Conservation (phyloP, 2,329 filamentous ascomycete genomes). For the Colletotrichum spinosum region DNA sequence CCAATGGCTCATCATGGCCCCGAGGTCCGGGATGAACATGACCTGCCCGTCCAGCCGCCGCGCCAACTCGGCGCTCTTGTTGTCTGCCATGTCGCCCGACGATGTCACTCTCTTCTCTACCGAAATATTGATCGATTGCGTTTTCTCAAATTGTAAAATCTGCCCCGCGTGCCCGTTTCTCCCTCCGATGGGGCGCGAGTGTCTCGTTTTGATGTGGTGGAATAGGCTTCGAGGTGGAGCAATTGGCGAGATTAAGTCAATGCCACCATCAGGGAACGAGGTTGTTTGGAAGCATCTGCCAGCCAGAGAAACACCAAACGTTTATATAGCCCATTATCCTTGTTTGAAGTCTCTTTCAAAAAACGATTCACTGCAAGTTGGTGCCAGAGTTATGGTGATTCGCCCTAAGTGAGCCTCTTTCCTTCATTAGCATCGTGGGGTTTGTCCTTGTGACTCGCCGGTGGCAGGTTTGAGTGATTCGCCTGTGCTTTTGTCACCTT, state of each 20-base stretch:
- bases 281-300: neutral
- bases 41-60: conserved; percentile 24
- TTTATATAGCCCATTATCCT: no score
- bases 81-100: conserved; percentile 7
- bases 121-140: neutral
- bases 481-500: no score
- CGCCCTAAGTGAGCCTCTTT: no score
- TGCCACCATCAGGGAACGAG: conserved; percentile 19
- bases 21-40: conserved; percentile 31
- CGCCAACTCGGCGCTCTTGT: conserved; percentile 28
- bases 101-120: neutral
- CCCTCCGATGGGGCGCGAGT: conserved; percentile 3
- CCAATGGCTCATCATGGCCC: conserved; percentile 28
- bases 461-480: no score
- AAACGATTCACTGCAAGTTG: neutral
- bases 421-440: no score
- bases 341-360: no score
- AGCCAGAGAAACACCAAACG: neutral
- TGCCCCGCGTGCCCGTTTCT: neutral
- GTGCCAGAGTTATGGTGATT: no score
- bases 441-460: no score
- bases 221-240: conserved; percentile 25
- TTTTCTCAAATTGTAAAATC: no score
- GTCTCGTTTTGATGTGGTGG: conserved; percentile 21
- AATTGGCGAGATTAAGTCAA: conserved; percentile 34